phyloP scores from a whole-genome alignment of 805 yeast genomes.

The Candida broadrunensis region DNA sequence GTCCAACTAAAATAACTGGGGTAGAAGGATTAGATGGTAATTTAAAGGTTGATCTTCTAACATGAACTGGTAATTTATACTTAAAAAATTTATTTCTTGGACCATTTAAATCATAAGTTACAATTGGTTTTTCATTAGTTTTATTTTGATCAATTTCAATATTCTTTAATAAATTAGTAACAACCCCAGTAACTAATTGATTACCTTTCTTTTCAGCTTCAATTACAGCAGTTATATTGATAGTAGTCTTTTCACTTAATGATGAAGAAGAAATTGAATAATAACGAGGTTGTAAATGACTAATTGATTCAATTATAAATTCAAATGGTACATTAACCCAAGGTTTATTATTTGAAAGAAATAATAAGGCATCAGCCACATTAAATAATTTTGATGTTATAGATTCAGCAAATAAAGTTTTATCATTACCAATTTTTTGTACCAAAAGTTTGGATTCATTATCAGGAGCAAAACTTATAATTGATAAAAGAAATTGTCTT shows the following conservation, averaged over 20 bases:
- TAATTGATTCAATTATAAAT: conserved; percentile 75
- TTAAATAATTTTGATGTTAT: conserved; percentile 63
- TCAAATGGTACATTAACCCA: conserved; percentile 84
- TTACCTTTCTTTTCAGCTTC: conserved; percentile 51
- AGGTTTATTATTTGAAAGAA: conserved; percentile 57
- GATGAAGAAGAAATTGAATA: conserved; percentile 95
- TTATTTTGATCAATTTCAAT: conserved; percentile 61
- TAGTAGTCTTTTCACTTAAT: conserved; percentile 64
- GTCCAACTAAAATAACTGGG: conserved; percentile 92
- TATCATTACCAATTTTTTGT: conserved; percentile 60
- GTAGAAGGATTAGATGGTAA: conserved; percentile 80
- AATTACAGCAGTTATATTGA: conserved; percentile 90
- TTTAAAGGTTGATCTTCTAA: conserved; percentile 93
- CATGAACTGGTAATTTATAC: conserved; percentile 82
- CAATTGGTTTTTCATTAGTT: conserved; percentile 38
- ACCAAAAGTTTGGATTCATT: conserved; percentile 50
- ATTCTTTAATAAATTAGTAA: conserved; percentile 82
- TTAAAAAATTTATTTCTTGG: conserved; percentile 61
- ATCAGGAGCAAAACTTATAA: conserved; percentile 81
- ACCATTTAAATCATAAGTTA: conserved; percentile 73
- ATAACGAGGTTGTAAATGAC: conserved; percentile 88
- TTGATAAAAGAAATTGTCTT: conserved; percentile 72
- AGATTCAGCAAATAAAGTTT: conserved; percentile 61
- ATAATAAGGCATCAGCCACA: conserved; percentile 69
- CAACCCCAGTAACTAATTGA: conserved; percentile 65